phyloP scores from a whole-genome alignment of 257 asterid genomes.

The Ligustrum vulgare region DNA sequence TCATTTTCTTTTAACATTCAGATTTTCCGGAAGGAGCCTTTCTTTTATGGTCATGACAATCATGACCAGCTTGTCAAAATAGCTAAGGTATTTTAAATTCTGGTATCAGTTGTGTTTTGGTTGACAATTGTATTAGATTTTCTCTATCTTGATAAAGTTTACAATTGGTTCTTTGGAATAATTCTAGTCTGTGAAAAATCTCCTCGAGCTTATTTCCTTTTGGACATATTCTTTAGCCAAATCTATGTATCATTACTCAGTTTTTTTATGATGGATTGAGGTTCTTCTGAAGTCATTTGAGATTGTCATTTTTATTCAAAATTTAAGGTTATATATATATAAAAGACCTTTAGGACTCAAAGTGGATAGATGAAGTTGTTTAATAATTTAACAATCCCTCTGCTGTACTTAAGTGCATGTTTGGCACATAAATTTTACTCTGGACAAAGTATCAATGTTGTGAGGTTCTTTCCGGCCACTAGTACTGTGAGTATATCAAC shows the following conservation, averaged over 20 bases:
- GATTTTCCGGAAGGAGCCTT: constrained; percentile 60
- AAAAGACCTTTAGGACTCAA: background rate
- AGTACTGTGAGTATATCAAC: background rate
- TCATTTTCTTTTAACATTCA: constrained; percentile 25
- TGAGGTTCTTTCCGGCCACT: background rate
- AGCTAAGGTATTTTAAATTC: constrained; percentile 44
- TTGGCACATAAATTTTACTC: background rate
- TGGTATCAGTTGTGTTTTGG: background rate
- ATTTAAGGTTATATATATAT: background rate
- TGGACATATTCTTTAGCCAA: background rate
- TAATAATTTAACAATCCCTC: background rate
- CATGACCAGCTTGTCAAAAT: constrained; percentile 59
- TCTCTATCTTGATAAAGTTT: background rate
- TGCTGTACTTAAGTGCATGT: background rate
- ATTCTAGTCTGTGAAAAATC: background rate
- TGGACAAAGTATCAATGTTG: background rate
- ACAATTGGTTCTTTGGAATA: background rate
- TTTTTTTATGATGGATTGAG: background rate
- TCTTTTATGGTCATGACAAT: constrained; percentile 62
- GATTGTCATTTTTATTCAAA: background rate
- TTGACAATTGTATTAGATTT: background rate
- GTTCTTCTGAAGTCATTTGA: no score
- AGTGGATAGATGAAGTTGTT: background rate
- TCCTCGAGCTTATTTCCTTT: background rate
- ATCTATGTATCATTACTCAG: background rate